phyloP scores from a whole-genome alignment of 169 alveolate genomes.

The Pseudocohnilembus persalinus region DNA sequence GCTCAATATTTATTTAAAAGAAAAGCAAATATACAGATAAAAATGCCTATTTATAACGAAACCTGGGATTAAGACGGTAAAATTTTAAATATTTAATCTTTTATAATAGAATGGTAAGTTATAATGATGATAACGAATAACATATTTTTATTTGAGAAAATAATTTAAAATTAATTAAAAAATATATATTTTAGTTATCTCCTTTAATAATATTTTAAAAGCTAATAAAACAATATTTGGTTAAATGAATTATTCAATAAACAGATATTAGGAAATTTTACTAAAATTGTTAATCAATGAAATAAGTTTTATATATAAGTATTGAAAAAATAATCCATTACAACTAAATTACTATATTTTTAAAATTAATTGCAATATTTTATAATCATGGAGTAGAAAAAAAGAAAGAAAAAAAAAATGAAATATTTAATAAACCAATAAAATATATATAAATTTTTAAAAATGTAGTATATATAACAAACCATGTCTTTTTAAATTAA shows the following conservation, averaged over 20 bases:
- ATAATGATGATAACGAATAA: neutral
- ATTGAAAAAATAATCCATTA: too few species aligned
- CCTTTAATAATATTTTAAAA: neutral
- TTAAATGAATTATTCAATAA: too few species aligned
- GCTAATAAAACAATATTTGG: neutral
- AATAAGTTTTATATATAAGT: too few species aligned
- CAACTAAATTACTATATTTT: too few species aligned
- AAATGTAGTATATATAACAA: neutral
- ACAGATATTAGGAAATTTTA: too few species aligned
- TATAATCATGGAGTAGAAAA: neutral
- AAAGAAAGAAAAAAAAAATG: neutral
- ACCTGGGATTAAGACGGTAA: conserved; percentile 48
- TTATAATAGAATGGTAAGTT: neutral
- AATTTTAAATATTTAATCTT: neutral
- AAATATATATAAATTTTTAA: neutral
- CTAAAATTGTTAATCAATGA: too few species aligned
- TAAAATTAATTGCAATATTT: neutral
- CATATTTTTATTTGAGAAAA: neutral
- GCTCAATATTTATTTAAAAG: too few species aligned
- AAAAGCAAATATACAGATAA: too few species aligned
- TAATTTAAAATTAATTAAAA: neutral
- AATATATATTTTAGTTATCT: too few species aligned
- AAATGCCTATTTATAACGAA: conserved; percentile 48
- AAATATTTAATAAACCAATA: neutral
- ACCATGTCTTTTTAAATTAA: neutral